A percentile compares a stretch with the other conserved stretches of the same genome.
phyloP scores from a whole-genome alignment of 2,329 filamentous ascomycete species.

The Aspergillus fumigatiaffinis region DNA sequence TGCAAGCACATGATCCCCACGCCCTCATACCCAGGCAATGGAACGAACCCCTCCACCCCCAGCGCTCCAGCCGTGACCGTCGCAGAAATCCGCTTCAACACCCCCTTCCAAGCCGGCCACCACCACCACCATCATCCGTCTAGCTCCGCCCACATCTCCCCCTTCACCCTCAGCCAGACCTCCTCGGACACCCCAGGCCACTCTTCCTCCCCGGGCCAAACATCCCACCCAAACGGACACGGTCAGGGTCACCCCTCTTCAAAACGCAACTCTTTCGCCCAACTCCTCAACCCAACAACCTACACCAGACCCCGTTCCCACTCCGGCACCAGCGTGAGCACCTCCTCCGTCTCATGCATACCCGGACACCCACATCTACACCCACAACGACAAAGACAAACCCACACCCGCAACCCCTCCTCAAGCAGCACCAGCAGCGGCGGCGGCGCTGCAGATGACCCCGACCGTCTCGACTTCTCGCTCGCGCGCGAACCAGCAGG shows the following conservation, averaged over 20 bases:
- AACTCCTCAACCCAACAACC: conserved; percentile 29
- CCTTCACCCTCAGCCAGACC: conserved; percentile 19
- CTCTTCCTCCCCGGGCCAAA: not conserved
- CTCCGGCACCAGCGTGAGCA: conserved; percentile 16
- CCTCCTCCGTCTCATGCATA: conserved; percentile 6
- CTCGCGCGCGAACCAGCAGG: conserved; percentile 80
- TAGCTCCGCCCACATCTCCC: conserved; percentile 19
- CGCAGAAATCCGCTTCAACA: conserved; percentile 86
- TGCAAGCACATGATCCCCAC: conserved; percentile 66
- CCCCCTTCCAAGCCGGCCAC: conserved; percentile 55
- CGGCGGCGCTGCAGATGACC: conserved; percentile 15
- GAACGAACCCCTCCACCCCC: conserved; percentile 1
- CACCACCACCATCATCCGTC: conserved; percentile 23
- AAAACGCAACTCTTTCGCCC: conserved; percentile 29
- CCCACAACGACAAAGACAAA: conserved; percentile 1
- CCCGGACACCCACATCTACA: conserved; percentile 22
- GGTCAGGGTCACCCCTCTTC: conserved; percentile 5
- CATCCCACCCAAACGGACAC: conserved; percentile 1
- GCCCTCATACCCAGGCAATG: conserved; percentile 19
- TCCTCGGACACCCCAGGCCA: conserved; percentile 6
- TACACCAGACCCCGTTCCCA: conserved; percentile 25
- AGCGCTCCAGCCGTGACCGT: conserved; percentile 49
- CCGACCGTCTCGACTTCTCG: conserved; percentile 61
- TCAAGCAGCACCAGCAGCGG: conserved; percentile 26
- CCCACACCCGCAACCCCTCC: conserved; percentile 31